These are phyloP conservation scores for Fennellomyces sp. DNA, from an alignment of 371 early-diverging fungal genomes.

Conservation along the genomic window DNA sequence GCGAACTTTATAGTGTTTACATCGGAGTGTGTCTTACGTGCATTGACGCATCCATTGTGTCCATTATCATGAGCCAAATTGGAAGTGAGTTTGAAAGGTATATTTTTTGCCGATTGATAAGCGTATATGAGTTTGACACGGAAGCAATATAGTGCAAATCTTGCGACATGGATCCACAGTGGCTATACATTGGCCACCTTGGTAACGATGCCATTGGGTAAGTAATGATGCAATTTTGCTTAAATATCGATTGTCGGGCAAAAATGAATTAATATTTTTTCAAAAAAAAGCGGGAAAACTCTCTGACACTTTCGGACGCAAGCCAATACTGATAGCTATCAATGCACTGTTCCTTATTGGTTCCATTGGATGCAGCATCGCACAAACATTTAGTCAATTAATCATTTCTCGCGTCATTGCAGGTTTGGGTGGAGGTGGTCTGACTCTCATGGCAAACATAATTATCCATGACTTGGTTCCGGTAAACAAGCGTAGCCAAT, in stretches of 20 bases:
- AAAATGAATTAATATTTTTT: too few relatives aligned
- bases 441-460: slow-evolving; percentile 26
- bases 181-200: not conserved
- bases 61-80: not conserved
- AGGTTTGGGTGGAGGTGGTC: slow-evolving; percentile 83
- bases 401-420: slow-evolving; percentile 73
- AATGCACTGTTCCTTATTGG: slow-evolving; percentile 33
- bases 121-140: not conserved
- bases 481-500: slow-evolving; percentile 31
- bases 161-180: slow-evolving; percentile 1
- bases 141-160: not conserved
- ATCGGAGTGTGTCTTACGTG: not conserved
- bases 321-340: slow-evolving; percentile 26
- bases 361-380: slow-evolving; percentile 53
- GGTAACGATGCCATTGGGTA: not conserved
- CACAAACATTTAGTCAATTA: slow-evolving; percentile 61
- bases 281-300: slow-evolving; percentile 31
- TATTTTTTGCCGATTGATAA: not conserved
- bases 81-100: slow-evolving; percentile 1
- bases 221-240: too few relatives aligned
- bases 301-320: slow-evolving; percentile 43
- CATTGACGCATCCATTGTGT: slow-evolving; percentile 1
- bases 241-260: not conserved
- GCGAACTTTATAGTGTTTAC: not conserved
- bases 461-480: slow-evolving; percentile 40